Evolutionary conservation across 768 basidiomycete species (phyloP).

Genomic region (Crassisporium funariophilum): DNA sequence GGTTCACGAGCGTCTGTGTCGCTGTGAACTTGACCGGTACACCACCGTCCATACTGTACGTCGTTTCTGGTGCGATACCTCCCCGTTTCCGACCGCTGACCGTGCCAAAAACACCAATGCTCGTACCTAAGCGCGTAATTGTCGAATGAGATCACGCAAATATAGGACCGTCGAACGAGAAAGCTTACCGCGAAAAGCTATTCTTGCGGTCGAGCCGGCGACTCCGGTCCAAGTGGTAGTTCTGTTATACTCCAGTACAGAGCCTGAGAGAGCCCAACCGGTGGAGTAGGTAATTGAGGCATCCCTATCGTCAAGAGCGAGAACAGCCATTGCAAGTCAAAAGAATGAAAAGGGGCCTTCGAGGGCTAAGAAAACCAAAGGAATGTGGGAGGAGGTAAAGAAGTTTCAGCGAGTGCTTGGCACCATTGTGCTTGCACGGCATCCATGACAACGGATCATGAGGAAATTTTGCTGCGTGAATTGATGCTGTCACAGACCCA

Average conservation of each 20-base stretch:
- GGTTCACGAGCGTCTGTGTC: background rate
- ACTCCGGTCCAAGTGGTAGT: conserved; percentile 19
- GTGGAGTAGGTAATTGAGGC: conserved; percentile 17
- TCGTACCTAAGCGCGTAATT: conserved; percentile 16
- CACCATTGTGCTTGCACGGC: too few relatives aligned
- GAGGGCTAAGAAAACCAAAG: too few relatives aligned
- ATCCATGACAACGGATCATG: too few relatives aligned
- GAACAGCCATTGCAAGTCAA: conserved; percentile 15
- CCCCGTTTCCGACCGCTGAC: conserved; percentile 5
- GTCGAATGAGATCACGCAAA: background rate
- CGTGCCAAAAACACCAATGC: conserved; percentile 25
- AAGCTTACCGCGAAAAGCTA: conserved; percentile 24
- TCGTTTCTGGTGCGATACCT: conserved; percentile 12
- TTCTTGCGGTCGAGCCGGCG: conserved; percentile 24
- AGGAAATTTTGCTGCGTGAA: too few relatives aligned
- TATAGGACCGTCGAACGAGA: background rate
- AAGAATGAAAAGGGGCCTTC: too few relatives aligned
- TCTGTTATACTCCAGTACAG: conserved; percentile 16
- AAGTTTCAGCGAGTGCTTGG: too few relatives aligned
- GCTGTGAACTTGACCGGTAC: conserved; percentile 12
- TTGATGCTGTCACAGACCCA: too few relatives aligned
- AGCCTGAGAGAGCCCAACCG: conserved; percentile 21
- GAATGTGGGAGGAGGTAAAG: too few relatives aligned
- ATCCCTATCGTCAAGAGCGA: conserved; percentile 23
- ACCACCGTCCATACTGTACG: conserved; percentile 24